Base-by-base conservation (phyloP, 495 filamentous ascomycete genomes). In the Penicillium salamii region DNA sequence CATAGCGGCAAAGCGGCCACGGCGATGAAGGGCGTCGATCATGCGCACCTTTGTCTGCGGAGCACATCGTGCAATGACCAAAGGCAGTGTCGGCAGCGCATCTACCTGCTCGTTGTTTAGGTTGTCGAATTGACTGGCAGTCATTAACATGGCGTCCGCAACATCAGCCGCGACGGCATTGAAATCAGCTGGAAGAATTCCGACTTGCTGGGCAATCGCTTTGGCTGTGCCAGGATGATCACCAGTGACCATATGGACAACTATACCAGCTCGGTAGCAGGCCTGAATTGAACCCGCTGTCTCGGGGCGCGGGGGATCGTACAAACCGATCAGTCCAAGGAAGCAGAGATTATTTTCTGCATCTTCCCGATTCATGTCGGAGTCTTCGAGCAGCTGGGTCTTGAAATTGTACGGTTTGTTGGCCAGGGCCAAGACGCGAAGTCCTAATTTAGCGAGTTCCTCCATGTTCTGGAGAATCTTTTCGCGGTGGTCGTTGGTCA, bases 1-100 rank as follows among this genome's bases (percentile, higher is more conserved):
- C 84, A 95, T 93, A 65, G 89, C 89, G 72, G 89, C 88, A 44
- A 91, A 82, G 72, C 88, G 86, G 54, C 89, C 88, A 46, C 86
- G 77, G 28, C 85, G 78, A 46, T 85, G 80, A 9, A 89, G 74
- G 9, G 83, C 81, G 50, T 84, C 80, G 24, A 90, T 83, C 77
- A 88, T 84, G 34, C 78, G 77, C 0, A 78, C 78, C 69, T 88
- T 88, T 11, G 84, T 86, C 54, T 82, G 70, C 2, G 84, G 84
- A 1, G 80, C 77, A 46, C 84, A 87, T 38, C 84, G 79, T 18
- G 83, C 84, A 33, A 87, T 77, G 1, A 88, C 84, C 1, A 85
- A 71, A 9, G 84, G 83, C 1, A 85, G 71, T 38, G 80, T 79
- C 3, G 74, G 67, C 26, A 86, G 53, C 5, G 69, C 69, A 49